Conservation (phyloP, 441 rosid genomes). For the Brassica hybrid region DNA sequence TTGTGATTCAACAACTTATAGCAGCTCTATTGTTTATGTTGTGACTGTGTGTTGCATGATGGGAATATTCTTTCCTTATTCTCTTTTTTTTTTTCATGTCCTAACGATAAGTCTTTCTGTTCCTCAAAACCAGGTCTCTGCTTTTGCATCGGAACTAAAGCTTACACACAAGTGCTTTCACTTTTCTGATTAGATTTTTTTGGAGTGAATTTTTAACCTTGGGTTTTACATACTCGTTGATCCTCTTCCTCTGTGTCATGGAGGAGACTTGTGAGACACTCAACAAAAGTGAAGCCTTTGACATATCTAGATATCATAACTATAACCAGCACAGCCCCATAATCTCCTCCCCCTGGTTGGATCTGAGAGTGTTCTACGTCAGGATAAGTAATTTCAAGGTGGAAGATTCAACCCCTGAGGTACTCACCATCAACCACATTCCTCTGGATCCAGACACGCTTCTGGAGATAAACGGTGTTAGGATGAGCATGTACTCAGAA, state of each 20-base stretch:
- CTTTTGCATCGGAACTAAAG: conserved; percentile 14
- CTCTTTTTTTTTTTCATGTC: conserved; percentile 22
- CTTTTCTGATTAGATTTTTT: not conserved
- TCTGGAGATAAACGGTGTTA: conserved; percentile 76
- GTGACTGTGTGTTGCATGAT: conserved; percentile 15
- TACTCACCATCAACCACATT: conserved; percentile 69
- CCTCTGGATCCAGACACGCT: conserved; percentile 72
- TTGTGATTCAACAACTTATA: conserved; percentile 5
- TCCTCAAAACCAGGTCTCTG: conserved; percentile 37
- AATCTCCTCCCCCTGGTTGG: conserved; percentile 64
- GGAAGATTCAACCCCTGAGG: conserved; percentile 70
- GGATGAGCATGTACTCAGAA: conserved; percentile 56
- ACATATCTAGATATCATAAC: conserved; percentile 62
- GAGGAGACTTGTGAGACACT: conserved; percentile 52
- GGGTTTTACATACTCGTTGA: not conserved
- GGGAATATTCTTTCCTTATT: conserved; percentile 26
- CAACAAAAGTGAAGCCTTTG: conserved; percentile 49
- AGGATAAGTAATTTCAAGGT: conserved; percentile 72
- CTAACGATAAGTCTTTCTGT: conserved; percentile 27
- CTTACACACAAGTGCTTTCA: not conserved
- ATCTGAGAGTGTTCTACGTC: conserved; percentile 84
- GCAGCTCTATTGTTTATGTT: not conserved
- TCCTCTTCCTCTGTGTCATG: conserved; percentile 43
- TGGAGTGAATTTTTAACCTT: not conserved
- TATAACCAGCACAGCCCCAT: conserved; percentile 47